phyloP scores from a whole-genome alignment of 164 flowering plant genomes.

The Vitis cinerea region DNA sequence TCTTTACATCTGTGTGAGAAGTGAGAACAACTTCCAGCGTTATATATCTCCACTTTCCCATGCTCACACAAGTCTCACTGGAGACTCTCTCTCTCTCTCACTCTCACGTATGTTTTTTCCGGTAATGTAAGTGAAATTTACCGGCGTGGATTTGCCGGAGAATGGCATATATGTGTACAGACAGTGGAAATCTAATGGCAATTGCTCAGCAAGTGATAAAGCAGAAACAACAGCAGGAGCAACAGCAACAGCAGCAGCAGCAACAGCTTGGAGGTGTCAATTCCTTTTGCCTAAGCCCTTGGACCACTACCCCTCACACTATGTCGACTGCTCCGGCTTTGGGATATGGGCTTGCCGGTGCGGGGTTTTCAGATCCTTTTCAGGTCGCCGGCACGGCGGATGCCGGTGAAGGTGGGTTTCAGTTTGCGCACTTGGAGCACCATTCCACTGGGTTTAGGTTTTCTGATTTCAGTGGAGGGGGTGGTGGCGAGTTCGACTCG shows the following conservation, averaged over 20 bases:
- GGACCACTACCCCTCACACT: slow-evolving; percentile 30
- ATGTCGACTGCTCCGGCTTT: slow-evolving; percentile 18
- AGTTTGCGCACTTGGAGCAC: slow-evolving; percentile 44
- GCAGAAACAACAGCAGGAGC: slow-evolving; percentile 80
- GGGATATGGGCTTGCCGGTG: slow-evolving; percentile 35
- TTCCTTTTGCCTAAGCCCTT: slow-evolving; percentile 40
- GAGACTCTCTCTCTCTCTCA: neutral
- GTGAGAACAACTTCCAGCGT: too few species aligned
- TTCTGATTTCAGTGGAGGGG: slow-evolving; percentile 41
- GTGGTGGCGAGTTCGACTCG: slow-evolving; percentile 65
- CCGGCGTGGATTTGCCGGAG: slow-evolving; percentile 33
- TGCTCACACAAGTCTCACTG: neutral
- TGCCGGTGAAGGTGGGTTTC: slow-evolving; percentile 42
- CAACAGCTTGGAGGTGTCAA: slow-evolving; percentile 16
- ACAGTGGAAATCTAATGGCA: slow-evolving; percentile 97
- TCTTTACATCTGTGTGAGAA: slow-evolving; percentile 7
- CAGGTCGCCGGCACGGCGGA: slow-evolving; percentile 29
- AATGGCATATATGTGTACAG: slow-evolving; percentile 94
- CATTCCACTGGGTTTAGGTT: slow-evolving; percentile 46
- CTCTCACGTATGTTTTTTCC: neutral
- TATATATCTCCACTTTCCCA: slow-evolving; percentile 17
- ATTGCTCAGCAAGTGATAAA: slow-evolving; percentile 93
- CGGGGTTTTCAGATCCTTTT: slow-evolving; percentile 58
- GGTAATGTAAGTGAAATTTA: slow-evolving; percentile 20
- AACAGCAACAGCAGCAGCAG: slow-evolving; percentile 60